Conservation (phyloP, 495 filamentous ascomycete genomes). For the Penicillium tannophilum region DNA sequence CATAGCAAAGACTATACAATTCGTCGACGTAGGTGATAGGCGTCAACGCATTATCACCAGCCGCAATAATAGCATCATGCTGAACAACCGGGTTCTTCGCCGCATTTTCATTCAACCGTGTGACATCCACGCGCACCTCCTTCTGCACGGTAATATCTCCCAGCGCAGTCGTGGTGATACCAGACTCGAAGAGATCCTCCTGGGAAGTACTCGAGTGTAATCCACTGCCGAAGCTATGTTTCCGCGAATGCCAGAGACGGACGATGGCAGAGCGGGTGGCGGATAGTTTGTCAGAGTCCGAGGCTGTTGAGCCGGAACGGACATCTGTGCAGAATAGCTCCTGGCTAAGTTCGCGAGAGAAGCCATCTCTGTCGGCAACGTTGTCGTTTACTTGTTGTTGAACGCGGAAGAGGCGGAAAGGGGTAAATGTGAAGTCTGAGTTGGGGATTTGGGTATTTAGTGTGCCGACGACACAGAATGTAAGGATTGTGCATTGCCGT, state of each 20-base stretch:
- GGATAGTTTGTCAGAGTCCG: slow-evolving; percentile 27
- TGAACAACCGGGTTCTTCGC: slow-evolving; percentile 21
- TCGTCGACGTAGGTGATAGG: slow-evolving; percentile 45
- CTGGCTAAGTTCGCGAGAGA: slow-evolving; percentile 47
- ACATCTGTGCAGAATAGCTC: slow-evolving; percentile 35
- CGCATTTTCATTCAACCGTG: slow-evolving; percentile 34
- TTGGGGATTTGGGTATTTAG: slow-evolving; percentile 46
- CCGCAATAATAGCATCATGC: slow-evolving; percentile 37
- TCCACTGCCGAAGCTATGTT: slow-evolving; percentile 6
- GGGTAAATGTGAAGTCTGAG: slow-evolving; percentile 46
- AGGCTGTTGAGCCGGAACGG: slow-evolving; percentile 24
- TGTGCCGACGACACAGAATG: slow-evolving; percentile 59
- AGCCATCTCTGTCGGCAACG: slow-evolving; percentile 51
- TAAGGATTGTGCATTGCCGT: slow-evolving; percentile 39
- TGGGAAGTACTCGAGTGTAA: slow-evolving; percentile 22
- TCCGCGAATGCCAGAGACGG: slow-evolving; percentile 37
- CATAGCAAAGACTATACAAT: slow-evolving; percentile 46
- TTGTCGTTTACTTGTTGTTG: slow-evolving; percentile 57
- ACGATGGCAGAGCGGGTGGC: slow-evolving; percentile 31
- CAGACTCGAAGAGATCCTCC: slow-evolving; percentile 32
- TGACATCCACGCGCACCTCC: slow-evolving; percentile 55
- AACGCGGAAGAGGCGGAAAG: slow-evolving; percentile 58
- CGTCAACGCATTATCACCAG: slow-evolving; percentile 29
- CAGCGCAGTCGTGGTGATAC: slow-evolving; percentile 22
- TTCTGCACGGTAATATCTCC: slow-evolving; percentile 58